A percentile compares a stretch with the other conserved stretches of the same genome.
Conservation (phyloP, 2,329 filamentous ascomycete species). For the Pseudogymnoascus sp. region DNA sequence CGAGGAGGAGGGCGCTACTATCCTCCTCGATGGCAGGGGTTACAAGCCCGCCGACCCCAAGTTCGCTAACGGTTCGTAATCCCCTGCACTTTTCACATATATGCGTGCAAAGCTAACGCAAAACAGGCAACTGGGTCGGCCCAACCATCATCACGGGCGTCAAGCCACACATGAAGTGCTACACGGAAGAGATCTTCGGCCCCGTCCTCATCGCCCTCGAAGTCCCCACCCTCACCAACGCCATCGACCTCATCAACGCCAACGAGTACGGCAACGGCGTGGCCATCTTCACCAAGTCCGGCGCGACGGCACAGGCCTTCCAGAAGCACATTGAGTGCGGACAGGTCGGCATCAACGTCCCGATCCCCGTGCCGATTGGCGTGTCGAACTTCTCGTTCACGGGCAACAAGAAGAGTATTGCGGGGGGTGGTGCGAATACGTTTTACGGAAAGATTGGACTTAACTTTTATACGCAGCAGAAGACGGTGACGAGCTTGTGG, state of each 20-base stretch:
- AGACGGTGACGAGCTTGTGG: conserved; percentile 96
- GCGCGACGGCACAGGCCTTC: conserved; percentile 70
- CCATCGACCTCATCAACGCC: conserved; percentile 72
- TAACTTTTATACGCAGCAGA: conserved; percentile 92
- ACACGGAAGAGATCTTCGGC: conserved; percentile 79
- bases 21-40: conserved; percentile 73
- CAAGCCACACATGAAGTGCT: conserved; percentile 74
- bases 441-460: conserved; percentile 93
- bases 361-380: conserved; percentile 54
- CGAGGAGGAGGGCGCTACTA: conserved; percentile 72
- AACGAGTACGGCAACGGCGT: conserved; percentile 86
- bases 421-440: conserved; percentile 83
- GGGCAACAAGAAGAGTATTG: conserved; percentile 81
- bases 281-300: conserved; percentile 75
- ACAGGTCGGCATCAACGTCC: conserved; percentile 80
- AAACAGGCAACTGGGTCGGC: conserved; percentile 61
- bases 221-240: conserved; percentile 69
- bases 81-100: neutral
- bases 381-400: conserved; percentile 68
- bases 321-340: conserved; percentile 75
- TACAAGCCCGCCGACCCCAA: conserved; percentile 56
- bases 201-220: conserved; percentile 78
- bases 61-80: conserved; percentile 61
- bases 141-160: conserved; percentile 80
- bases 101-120: neutral